Base-by-base conservation (phyloP, 2,329 filamentous ascomycete species). In the Penicillium sp. region DNA sequence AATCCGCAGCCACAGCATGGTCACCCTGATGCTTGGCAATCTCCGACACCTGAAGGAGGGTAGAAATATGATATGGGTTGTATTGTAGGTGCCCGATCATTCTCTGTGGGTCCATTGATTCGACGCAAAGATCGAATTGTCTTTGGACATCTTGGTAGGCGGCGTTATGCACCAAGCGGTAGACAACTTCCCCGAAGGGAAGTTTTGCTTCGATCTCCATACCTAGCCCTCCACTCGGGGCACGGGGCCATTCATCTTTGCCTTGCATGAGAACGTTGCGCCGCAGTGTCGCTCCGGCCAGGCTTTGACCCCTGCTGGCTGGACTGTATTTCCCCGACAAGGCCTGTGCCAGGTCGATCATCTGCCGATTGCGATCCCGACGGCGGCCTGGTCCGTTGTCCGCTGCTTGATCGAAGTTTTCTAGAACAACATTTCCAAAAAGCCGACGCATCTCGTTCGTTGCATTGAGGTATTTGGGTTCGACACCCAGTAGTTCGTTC, bases 1-100 rank as follows among this genome's bases (percentile, higher is more conserved):
- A 80, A 62, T 97, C 91, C 3, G 89, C 86, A 0, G 92, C 85
- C 3, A 93, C 81, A 1, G 91, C 83, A 66, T 90, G 86, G 64
- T 97, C 93, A 45, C 89, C 83, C 64, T 96, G 89, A 58, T 95
- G 88, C 66, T 93, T 92, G 11, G 90, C 90, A 41, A 97, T 87
- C 66, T 89, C 89, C 54, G 89, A 95, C 25, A 95, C 90, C 66
- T 96, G 91, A 18, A 97, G 83, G n/a, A 97, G 80, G 2, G 89
- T 91, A 1, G 89, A 93, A 58, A 97, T 86, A 66, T 97, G 91
- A 67, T 96, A 97, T 3, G 92, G 88, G 61, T 89, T 84, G 58
- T 78, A 76, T 54, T 82, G 80, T 2, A 97, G 76, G 43, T 93
- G 80, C 30, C 84, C 75, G 35, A 97, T 83, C 73, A 99, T 81